Conservation (phyloP, 371 early-diverging fungal species). For the Rhizopus arrhizus region DNA sequence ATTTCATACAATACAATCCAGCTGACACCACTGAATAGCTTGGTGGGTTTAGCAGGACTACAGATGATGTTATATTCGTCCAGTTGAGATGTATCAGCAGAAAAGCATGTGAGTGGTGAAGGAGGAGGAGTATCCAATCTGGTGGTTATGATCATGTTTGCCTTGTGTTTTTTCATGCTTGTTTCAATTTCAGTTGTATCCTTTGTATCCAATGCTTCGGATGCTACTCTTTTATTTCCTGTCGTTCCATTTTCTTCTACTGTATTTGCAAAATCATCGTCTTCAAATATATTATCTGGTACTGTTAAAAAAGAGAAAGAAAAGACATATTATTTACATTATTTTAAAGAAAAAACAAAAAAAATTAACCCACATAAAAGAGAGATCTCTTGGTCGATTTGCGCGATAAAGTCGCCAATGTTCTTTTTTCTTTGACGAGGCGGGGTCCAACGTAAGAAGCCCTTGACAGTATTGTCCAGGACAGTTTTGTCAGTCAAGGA, state of each 20-base stretch:
- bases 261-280: background rate
- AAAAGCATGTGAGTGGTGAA: conserved; percentile 23
- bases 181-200: background rate
- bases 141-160: background rate
- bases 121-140: conserved; percentile 16
- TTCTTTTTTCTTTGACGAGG: conserved; percentile 27
- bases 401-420: conserved; percentile 16
- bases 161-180: background rate
- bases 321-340: background rate
- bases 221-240: background rate
- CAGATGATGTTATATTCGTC: conserved; percentile 10
- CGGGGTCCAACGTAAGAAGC: conserved; percentile 28
- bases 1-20: conserved; percentile 42
- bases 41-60: conserved; percentile 15
- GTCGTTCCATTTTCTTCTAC: background rate
- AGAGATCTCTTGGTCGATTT: conserved; percentile 22
- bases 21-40: conserved; percentile 19
- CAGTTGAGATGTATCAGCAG: background rate
- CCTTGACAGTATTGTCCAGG: conserved; percentile 19
- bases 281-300: background rate
- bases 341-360: background rate
- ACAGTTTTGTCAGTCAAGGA: conserved; percentile 12
- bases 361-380: conserved; percentile 3
- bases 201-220: background rate
- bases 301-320: background rate